These are phyloP conservation scores for Starmerella vaccinii DNA, from an alignment of 805 yeast genomes.

Conservation along the genomic window DNA sequence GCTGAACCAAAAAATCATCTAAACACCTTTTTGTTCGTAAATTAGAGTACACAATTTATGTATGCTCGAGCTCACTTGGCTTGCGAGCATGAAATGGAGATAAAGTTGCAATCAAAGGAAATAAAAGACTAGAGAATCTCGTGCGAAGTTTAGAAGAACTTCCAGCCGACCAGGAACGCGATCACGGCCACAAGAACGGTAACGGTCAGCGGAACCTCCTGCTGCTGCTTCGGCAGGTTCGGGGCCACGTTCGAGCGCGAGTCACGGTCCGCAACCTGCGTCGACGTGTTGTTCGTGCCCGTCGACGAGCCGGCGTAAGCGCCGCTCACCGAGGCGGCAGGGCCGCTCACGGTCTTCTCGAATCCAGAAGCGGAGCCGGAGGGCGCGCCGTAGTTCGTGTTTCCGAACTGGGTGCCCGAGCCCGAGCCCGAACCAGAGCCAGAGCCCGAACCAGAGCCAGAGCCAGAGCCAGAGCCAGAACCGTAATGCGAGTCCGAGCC, in stretches of 20 bases:
- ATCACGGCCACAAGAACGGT: conserved; percentile 47
- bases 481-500: no score
- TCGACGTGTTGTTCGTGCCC: not conserved
- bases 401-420: not conserved
- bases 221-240: conserved; percentile 16
- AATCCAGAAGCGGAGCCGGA: conserved; percentile 8
- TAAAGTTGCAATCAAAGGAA: not conserved
- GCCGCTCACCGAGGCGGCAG: conserved; percentile 17
- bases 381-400: conserved; percentile 1
- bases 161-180: conserved; percentile 57
- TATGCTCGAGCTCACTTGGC: not conserved
- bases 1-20: no score
- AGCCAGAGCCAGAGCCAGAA: not conserved
- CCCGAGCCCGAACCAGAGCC: not conserved
- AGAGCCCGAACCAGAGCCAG: not conserved
- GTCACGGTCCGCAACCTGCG: conserved; percentile 3
- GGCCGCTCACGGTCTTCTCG: conserved; percentile 14
- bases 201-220: conserved; percentile 45
- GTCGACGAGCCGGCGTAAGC: conserved; percentile 9
- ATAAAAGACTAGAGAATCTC: not conserved
- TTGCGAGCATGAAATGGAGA: not conserved
- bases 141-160: conserved; percentile 40
- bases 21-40: no score
- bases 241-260: conserved; percentile 1
- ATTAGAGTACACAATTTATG: not conserved